A percentile compares a stretch with the other conserved stretches of the same genome.
These are phyloP conservation scores for Elymus sibiricus DNA, from an alignment of 176 grass and related monocot species.

Conservation along the genomic window DNA sequence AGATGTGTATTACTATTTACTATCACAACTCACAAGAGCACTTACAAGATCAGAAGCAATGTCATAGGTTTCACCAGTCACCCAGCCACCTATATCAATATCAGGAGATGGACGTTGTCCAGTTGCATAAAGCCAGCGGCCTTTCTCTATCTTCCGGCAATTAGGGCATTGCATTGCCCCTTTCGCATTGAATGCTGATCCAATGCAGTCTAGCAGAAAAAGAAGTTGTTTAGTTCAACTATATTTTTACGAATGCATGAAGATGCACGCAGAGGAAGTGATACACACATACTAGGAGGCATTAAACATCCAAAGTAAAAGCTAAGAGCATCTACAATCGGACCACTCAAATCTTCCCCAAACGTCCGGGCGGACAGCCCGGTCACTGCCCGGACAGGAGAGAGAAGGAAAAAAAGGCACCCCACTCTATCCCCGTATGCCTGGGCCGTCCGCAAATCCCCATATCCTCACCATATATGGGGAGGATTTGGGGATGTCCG, in stretches of 20 bases:
- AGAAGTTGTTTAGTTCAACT: constrained; percentile 19
- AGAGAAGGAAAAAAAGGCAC: no score
- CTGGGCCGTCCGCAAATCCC: no score
- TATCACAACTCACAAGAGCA: background rate
- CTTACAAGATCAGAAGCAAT: constrained; percentile 79
- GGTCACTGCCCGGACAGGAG: no score
- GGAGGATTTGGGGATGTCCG: no score
- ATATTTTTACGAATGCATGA: background rate
- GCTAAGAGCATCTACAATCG: background rate
- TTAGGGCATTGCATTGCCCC: constrained; percentile 91
- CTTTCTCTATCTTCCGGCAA: constrained; percentile 89
- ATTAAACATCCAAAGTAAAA: background rate
- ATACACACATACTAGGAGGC: background rate
- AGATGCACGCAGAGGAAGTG: background rate
- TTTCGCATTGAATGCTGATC: constrained; percentile 99
- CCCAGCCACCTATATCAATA: constrained; percentile 74
- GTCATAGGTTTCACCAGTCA: constrained; percentile 74
- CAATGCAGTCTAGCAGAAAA: constrained; percentile 82
- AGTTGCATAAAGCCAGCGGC: constrained; percentile 76
- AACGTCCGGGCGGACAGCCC: no score
- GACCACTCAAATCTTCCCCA: no score
- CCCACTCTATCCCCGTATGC: no score
- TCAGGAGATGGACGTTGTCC: constrained; percentile 62
- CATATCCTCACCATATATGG: no score
- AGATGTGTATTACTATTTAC: constrained; percentile 21